Conservation (phyloP, 1,284 basidiomycete genomes). For the Earliella scabrosa region DNA sequence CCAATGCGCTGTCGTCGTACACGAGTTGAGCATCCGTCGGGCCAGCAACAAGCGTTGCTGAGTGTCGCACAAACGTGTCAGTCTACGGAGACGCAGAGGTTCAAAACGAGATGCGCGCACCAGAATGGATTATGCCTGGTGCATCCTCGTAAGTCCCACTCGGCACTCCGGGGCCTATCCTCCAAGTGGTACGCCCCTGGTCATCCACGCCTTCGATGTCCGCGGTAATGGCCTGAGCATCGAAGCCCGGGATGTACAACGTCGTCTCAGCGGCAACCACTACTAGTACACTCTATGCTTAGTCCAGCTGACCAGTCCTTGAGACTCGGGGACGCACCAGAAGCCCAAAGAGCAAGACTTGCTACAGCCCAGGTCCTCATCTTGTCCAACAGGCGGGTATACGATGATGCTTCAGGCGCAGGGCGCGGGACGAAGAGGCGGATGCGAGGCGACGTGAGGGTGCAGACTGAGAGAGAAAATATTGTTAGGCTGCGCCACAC, state of each 20-base stretch:
- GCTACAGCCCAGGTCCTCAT: neutral
- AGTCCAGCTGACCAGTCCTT: too few relatives aligned
- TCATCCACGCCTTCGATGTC: constrained; percentile 42
- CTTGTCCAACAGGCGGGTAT: too few relatives aligned
- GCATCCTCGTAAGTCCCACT: constrained; percentile 37
- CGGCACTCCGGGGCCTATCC: constrained; percentile 40
- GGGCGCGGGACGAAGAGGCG: too few relatives aligned
- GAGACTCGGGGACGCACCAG: neutral
- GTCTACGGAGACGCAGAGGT: neutral
- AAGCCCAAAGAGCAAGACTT: neutral
- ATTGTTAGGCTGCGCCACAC: too few relatives aligned
- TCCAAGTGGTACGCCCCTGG: constrained; percentile 47
- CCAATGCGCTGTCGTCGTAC: constrained; percentile 19
- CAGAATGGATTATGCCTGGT: constrained; percentile 41
- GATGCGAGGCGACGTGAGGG: too few relatives aligned
- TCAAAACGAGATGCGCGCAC: constrained; percentile 32
- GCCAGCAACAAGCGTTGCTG: constrained; percentile 36
- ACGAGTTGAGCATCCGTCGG: constrained; percentile 31
- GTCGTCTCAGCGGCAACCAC: constrained; percentile 36
- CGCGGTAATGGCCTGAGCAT: constrained; percentile 47
- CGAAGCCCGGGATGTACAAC: constrained; percentile 49
- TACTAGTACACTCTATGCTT: neutral
- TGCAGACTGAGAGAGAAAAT: too few relatives aligned
- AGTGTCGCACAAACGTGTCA: neutral
- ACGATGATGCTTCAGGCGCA: too few relatives aligned